Conservation (phyloP, 305 asterid species). For the Plantago coronopus region DNA sequence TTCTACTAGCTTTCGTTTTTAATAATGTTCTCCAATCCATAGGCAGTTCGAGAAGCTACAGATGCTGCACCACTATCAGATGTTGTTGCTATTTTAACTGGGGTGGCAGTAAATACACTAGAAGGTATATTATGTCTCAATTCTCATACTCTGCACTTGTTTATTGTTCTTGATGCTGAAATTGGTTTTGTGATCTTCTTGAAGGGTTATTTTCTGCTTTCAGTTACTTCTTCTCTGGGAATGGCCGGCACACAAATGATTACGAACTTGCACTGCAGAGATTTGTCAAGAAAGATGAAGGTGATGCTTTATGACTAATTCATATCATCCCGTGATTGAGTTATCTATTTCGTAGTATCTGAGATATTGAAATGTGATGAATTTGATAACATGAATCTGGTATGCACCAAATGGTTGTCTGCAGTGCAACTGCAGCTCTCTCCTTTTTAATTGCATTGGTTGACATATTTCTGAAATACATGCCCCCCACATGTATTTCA, state of each 20-base stretch:
- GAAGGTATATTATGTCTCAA: slow-evolving; percentile 55
- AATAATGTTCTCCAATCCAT: slow-evolving; percentile 24
- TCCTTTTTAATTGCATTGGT: too few species aligned
- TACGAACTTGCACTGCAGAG: slow-evolving; percentile 69
- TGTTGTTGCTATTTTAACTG: slow-evolving; percentile 61
- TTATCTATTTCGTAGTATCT: slow-evolving; percentile 3
- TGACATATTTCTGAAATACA: too few species aligned
- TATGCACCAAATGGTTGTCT: slow-evolving; percentile 5
- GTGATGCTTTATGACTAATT: slow-evolving; percentile 30
- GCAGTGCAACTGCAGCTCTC: not conserved
- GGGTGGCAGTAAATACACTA: slow-evolving; percentile 58
- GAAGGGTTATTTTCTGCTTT: slow-evolving; percentile 85
- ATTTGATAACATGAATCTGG: not conserved
- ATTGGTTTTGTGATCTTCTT: slow-evolving; percentile 25
- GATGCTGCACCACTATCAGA: slow-evolving; percentile 76
- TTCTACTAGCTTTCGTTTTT: slow-evolving; percentile 9
- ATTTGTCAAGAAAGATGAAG: slow-evolving; percentile 52
- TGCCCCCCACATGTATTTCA: too few species aligned
- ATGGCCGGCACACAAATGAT: slow-evolving; percentile 62
- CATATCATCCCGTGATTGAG: slow-evolving; percentile 14
- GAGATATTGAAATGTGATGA: slow-evolving; percentile 13
- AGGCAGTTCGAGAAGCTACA: slow-evolving; percentile 79
- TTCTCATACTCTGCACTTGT: slow-evolving; percentile 19
- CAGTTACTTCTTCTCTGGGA: slow-evolving; percentile 69
- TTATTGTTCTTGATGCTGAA: slow-evolving; percentile 23